Evolutionary conservation across 2,329 filamentous ascomycete genomes (phyloP).

Genomic region (Colletotrichum incanum): DNA sequence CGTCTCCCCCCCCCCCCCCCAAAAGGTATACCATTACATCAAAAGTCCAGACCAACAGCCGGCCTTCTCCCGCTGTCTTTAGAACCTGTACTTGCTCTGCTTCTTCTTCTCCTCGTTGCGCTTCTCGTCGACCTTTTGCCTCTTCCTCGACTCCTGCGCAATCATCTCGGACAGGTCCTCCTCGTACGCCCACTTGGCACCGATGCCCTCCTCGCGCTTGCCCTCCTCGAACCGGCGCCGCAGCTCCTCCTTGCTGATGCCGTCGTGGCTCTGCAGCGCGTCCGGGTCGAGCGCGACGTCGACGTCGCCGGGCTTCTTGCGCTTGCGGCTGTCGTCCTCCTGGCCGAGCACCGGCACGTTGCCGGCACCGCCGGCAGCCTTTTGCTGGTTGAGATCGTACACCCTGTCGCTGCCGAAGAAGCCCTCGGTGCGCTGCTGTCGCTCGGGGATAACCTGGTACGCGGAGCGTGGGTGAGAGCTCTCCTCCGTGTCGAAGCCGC

Average conservation of each 20-base stretch:
- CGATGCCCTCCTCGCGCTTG: slow-evolving; percentile 75
- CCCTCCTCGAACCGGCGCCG: slow-evolving; percentile 84
- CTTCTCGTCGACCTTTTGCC: slow-evolving; percentile 90
- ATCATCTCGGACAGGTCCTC: slow-evolving; percentile 98
- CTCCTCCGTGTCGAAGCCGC: slow-evolving; percentile 92
- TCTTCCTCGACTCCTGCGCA: slow-evolving; percentile 91
- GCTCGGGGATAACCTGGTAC: slow-evolving; percentile 92
- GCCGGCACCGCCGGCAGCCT: slow-evolving; percentile 54
- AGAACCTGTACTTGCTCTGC: slow-evolving; percentile 68
- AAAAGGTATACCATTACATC: slow-evolving; percentile 34
- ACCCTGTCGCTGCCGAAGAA: slow-evolving; percentile 97
- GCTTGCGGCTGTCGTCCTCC: slow-evolving; percentile 83
- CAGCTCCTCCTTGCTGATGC: slow-evolving; percentile 88
- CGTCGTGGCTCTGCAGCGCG: slow-evolving; percentile 80
- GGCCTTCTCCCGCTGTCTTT: slow-evolving; percentile 37
- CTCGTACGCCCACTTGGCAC: slow-evolving; percentile 81
- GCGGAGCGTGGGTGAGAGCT: slow-evolving; percentile 81
- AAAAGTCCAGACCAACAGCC: neutral
- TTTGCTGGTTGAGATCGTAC: slow-evolving; percentile 82
- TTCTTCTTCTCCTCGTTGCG: slow-evolving; percentile 75
- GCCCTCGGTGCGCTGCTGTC: slow-evolving; percentile 86
- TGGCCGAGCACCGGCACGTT: slow-evolving; percentile 82
- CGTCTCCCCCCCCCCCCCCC: too few species aligned
- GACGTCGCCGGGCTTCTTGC: slow-evolving; percentile 96
- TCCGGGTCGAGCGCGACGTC: slow-evolving; percentile 94